Evolutionary conservation across 2,329 filamentous ascomycete genomes (phyloP).

Genomic region (Diaporthe longicolla): DNA sequence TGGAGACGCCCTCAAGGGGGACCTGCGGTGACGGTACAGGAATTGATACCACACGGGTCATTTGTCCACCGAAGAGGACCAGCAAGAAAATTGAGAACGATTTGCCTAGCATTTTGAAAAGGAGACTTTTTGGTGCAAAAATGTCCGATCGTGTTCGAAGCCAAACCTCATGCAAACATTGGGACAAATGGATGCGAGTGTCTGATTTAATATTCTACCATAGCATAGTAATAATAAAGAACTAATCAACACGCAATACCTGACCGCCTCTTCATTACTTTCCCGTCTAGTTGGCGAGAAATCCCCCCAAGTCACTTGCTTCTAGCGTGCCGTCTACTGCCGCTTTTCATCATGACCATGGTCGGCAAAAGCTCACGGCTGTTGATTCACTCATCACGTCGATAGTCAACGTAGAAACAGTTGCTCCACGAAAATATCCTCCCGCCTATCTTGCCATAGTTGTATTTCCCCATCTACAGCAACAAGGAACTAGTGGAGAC

Average conservation of each 20-base stretch:
- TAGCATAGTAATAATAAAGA: not conserved
- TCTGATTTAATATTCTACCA: not conserved
- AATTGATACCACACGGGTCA: not conserved
- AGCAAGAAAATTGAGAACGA: not conserved
- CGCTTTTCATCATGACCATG: not conserved
- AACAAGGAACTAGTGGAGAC: not conserved
- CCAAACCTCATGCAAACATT: too few relatives aligned
- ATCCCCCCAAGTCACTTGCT: not conserved
- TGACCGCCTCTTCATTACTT: not conserved
- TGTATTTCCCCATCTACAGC: not conserved
- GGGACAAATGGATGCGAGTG: too few relatives aligned
- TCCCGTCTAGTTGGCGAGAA: not conserved
- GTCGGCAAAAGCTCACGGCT: constrained; percentile 5
- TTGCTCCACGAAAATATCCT: not conserved
- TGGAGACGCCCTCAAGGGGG: not conserved
- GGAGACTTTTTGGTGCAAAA: not conserved
- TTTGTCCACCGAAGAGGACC: not conserved
- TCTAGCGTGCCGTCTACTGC: not conserved
- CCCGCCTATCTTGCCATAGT: not conserved
- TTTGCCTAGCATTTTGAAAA: not conserved
- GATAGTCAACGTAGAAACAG: not conserved
- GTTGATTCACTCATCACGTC: not conserved
- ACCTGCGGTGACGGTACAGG: not conserved
- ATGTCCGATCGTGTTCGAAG: not conserved
- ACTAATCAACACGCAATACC: not conserved